Conservation (phyloP, 2,329 filamentous ascomycete species). For the Neoarthrinium moseri region DNA sequence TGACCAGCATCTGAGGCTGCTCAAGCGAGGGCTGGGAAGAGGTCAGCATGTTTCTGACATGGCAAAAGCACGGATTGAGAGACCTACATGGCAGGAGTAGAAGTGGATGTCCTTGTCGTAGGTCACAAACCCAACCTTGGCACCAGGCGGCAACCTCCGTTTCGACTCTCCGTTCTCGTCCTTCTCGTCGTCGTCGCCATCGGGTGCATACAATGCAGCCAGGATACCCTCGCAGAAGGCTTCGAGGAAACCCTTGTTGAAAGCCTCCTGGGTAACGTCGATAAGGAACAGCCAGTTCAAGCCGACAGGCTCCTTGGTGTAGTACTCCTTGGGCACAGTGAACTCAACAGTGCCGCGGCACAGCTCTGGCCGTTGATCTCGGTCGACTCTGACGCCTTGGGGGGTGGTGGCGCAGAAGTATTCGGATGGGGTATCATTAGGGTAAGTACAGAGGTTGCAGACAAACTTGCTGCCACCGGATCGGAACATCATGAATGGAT, state of each 20-base stretch:
- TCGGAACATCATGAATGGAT: conserved; percentile 97
- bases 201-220: conserved; percentile 76
- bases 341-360: conserved; percentile 93
- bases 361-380: conserved; percentile 85
- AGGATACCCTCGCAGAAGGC: conserved; percentile 88
- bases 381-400: conserved; percentile 81
- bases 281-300: conserved; percentile 88
- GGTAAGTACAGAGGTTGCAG: conserved; percentile 97
- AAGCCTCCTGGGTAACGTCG: conserved; percentile 88
- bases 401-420: conserved; percentile 93
- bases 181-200: conserved; percentile 47
- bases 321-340: conserved; percentile 96
- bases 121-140: conserved; percentile 91
- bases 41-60: conserved; percentile 7
- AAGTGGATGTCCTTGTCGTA: conserved; percentile 98
- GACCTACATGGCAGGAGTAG: conserved; percentile 84
- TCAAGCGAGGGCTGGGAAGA: conserved; percentile 65
- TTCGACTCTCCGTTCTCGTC: conserved; percentile 53
- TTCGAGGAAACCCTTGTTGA: conserved; percentile 86
- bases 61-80: neutral
- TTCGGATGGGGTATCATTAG: conserved; percentile 87
- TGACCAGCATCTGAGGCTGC: conserved; percentile 95
- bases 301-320: conserved; percentile 89
- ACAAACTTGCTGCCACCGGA: conserved; percentile 94
- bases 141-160: conserved; percentile 68